Evolutionary conservation across 495 filamentous ascomycete species (phyloP), one percentile per base, ranked within the genome.

Genomic region (Hamigera avellanea): DNA sequence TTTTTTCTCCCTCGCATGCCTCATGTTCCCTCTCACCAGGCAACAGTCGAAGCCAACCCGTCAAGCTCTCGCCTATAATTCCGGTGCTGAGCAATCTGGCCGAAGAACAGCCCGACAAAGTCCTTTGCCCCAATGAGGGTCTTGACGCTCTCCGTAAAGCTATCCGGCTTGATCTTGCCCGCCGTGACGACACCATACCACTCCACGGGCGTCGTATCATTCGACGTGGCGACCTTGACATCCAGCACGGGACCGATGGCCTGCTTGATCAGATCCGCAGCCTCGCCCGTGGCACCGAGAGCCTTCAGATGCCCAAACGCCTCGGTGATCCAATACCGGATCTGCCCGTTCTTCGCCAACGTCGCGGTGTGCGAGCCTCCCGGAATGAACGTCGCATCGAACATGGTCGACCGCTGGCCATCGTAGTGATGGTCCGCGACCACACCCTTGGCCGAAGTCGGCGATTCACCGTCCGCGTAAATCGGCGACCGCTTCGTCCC

Each of bases 401-500:
- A 85, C 70, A 86, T 70, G 18, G 83, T 87, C 10, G 73, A 80
- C 31, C 82, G 76, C 68, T 76, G 70, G 12, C 76, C 81, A 45
- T 91, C 83, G 32, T 86, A 67, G 44, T 86, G 80, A 45, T 88
- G 83, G 45, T 84, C 78, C 0, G 84, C 70, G 34, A 61, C 57
- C 1, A 79, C 53, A 12, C 76, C 75, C 13, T 64, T 64, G 26
- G 65, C 60, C 7, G 47, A 40, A 8, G 36, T 42, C 34, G 59
- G 59, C 14, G 54, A 6, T 44, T 69, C 68, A 16, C 67, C 72
- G 0, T 66, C 67, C 7, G 79, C 64, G 33, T 60, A 74, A 37
- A 85, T 66, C 30, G 31, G 52, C 26, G 49, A 46, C 16, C 61
- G 58, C 41, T 61, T 54, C 4, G 59, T 77, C 67, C 72, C 81